A percentile compares a stretch with the other conserved stretches of the same genome.
Evolutionary conservation across 805 yeast species (phyloP).

Genomic region (Candida chauliodis): DNA sequence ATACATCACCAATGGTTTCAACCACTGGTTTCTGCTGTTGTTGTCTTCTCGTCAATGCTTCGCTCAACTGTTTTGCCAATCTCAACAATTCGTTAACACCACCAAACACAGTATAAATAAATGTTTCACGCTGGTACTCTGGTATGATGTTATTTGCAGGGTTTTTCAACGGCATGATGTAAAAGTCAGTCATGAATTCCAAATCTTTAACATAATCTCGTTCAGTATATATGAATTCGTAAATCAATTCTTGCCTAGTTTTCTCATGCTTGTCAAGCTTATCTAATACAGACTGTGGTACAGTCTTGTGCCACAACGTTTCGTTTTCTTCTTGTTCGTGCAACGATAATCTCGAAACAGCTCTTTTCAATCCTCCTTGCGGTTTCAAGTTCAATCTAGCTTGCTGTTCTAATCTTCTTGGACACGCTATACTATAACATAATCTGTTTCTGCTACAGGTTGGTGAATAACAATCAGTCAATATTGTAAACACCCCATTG

Average conservation of each 20-base stretch:
- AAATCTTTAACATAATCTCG: slow-evolving; percentile 92
- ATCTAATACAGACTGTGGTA: slow-evolving; percentile 74
- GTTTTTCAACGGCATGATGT: slow-evolving; percentile 86
- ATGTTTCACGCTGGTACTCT: slow-evolving; percentile 82
- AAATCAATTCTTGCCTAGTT: slow-evolving; percentile 91
- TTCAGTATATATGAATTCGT: slow-evolving; percentile 90
- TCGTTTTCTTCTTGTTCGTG: slow-evolving; percentile 71
- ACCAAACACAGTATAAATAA: slow-evolving; percentile 86
- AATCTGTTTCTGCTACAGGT: slow-evolving; percentile 86
- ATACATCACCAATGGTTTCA: slow-evolving; percentile 80
- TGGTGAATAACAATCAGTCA: slow-evolving; percentile 95
- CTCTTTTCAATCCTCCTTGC: slow-evolving; percentile 76
- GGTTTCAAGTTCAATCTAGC: slow-evolving; percentile 87
- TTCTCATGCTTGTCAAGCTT: slow-evolving; percentile 78
- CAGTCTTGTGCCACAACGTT: slow-evolving; percentile 92
- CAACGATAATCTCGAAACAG: slow-evolving; percentile 64
- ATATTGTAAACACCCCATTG: slow-evolving; percentile 87
- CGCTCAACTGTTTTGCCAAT: slow-evolving; percentile 81
- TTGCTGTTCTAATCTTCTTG: slow-evolving; percentile 92
- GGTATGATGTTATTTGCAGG: slow-evolving; percentile 75
- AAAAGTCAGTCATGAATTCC: slow-evolving; percentile 88
- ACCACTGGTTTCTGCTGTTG: slow-evolving; percentile 85
- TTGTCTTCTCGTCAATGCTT: slow-evolving; percentile 75
- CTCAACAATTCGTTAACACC: slow-evolving; percentile 84
- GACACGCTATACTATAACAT: slow-evolving; percentile 96